These are phyloP conservation scores for Agrocybe pediades DNA, from an alignment of 768 basidiomycete species.

Conservation along the genomic window DNA sequence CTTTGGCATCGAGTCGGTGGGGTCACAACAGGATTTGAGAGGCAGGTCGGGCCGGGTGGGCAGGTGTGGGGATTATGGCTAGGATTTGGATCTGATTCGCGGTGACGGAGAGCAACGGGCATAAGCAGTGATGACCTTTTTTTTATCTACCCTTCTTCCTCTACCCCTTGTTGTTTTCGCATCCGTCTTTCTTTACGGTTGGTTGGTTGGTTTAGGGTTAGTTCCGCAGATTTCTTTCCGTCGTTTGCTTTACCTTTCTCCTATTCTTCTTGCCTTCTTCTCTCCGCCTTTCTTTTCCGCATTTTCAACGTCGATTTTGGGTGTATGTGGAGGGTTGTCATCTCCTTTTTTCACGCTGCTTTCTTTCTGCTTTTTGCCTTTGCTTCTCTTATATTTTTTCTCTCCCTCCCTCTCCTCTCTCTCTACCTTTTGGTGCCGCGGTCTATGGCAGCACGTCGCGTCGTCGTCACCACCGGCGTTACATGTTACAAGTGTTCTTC, in stretches of 20 bases:
- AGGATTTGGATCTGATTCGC: neutral
- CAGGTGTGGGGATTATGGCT: neutral
- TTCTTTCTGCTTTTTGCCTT: neutral
- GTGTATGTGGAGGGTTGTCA: neutral
- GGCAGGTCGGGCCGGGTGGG: neutral
- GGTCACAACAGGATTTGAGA: neutral
- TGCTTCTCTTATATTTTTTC: neutral
- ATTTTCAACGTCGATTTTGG: neutral
- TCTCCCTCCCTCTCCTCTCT: neutral
- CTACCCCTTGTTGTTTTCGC: neutral
- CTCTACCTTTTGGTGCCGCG: neutral
- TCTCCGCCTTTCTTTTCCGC: neutral
- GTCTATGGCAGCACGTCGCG: neutral
- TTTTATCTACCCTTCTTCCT: neutral
- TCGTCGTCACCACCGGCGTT: constrained; percentile 1
- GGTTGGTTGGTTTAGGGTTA: neutral
- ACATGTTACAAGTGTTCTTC: neutral
- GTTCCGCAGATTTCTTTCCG: neutral
- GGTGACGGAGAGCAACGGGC: neutral
- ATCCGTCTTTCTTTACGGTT: too few relatives aligned
- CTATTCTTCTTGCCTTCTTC: neutral
- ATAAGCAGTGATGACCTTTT: neutral
- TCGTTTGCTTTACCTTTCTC: too few relatives aligned
- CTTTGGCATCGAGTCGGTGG: neutral
- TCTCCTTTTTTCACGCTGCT: neutral